phyloP scores from a whole-genome alignment of 2,329 filamentous ascomycete species.

The Cytospora paraplurivora region DNA sequence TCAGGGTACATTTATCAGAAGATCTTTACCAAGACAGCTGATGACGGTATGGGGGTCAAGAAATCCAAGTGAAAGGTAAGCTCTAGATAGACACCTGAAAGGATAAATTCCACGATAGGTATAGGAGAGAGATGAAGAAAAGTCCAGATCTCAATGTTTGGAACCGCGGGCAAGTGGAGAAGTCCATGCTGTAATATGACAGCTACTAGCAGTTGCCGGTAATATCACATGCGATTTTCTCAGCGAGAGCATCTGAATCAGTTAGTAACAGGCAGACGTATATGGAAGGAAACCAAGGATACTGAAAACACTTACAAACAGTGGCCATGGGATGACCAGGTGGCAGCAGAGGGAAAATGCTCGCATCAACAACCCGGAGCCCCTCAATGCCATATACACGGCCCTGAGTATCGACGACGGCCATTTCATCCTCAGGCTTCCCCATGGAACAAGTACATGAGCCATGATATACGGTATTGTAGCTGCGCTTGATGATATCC shows the following conservation, averaged over 20 bases:
- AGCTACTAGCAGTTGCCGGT: background rate
- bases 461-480: slow-evolving; percentile 39
- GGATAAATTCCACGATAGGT: too few relatives aligned
- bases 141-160: too few relatives aligned
- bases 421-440: slow-evolving; percentile 39
- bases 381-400: slow-evolving; percentile 50
- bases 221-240: slow-evolving; percentile 8
- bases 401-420: slow-evolving; percentile 46
- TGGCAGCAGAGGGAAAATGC: slow-evolving; percentile 49
- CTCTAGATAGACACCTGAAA: too few relatives aligned
- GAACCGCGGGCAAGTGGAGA: too few relatives aligned
- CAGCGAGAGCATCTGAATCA: slow-evolving; percentile 9
- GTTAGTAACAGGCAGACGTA: background rate
- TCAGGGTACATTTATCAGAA: too few relatives aligned
- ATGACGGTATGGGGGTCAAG: too few relatives aligned
- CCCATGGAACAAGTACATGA: slow-evolving; percentile 49
- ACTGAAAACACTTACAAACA: background rate
- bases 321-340: slow-evolving; percentile 43
- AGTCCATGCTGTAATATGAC: too few relatives aligned
- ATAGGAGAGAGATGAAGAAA: too few relatives aligned
- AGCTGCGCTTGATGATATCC: slow-evolving; percentile 31
- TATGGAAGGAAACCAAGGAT: background rate
- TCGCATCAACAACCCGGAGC: slow-evolving; percentile 50
- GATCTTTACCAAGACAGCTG: too few relatives aligned
- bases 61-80: too few relatives aligned